Percentiles rank a stretch among this genome's conserved stretches.
Evolutionary conservation across 2,329 filamentous ascomycete species (phyloP).

Genomic region (Exophiala sp.): DNA sequence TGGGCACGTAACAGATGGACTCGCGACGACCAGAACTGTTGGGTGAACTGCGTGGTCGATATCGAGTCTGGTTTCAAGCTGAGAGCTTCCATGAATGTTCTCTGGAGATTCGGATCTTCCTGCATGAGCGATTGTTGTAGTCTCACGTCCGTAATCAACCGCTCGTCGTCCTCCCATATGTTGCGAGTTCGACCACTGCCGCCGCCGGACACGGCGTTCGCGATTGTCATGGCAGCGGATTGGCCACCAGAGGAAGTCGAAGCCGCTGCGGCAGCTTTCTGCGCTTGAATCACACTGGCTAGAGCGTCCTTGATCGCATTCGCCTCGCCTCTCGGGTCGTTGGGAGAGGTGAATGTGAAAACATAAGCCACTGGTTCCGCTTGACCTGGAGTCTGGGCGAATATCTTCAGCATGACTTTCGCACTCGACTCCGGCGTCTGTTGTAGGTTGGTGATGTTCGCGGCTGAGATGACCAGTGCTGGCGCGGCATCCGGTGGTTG

Average conservation of each 20-base stretch:
- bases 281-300: conserved; percentile 66
- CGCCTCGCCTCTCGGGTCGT: conserved; percentile 73
- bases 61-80: conserved; percentile 79
- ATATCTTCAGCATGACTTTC: conserved; percentile 91
- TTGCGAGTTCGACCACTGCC: conserved; percentile 45
- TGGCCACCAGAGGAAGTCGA: conserved; percentile 34
- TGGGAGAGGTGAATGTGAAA: conserved; percentile 79
- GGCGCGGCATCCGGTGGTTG: conserved; percentile 56
- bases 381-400: conserved; percentile 60
- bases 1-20: conserved; percentile 80
- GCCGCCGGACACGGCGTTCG: conserved; percentile 57
- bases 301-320: conserved; percentile 77
- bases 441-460: conserved; percentile 84
- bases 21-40: conserved; percentile 90
- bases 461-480: conserved; percentile 62
- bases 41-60: conserved; percentile 71
- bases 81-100: conserved; percentile 81
- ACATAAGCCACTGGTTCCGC: conserved; percentile 65
- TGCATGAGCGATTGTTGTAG: conserved; percentile 85
- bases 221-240: conserved; percentile 71
- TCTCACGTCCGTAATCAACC: conserved; percentile 69
- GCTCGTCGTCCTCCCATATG: conserved; percentile 72
- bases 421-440: conserved; percentile 82
- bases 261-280: conserved; percentile 49
- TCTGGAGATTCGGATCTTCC: conserved; percentile 65